Evolutionary conservation across 257 asterid genomes (phyloP), one percentile per base, ranked within the genome.

Genomic region (Nicotiana knightiana): DNA sequence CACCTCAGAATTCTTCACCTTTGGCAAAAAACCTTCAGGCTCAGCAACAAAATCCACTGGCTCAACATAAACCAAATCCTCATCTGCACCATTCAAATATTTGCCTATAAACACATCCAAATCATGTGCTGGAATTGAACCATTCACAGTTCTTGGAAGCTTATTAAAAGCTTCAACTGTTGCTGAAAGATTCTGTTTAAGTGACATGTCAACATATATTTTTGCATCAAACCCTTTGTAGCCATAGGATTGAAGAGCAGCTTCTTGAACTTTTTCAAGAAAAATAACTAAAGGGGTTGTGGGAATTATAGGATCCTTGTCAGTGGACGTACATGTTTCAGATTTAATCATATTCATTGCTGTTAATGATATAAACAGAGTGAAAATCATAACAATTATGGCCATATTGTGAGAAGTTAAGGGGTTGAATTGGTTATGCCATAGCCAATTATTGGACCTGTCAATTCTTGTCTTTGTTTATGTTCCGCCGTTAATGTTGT

Each of bases 141-240:
- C 93, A 48, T 87, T 89, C 3, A 33, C 79, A 9, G 17, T 67
- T 30, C 84, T 81, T 2, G 85, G 59, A 35, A 95, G 89, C 33
- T 67, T 66, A 1, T 85, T 77, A 53, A 95, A 92, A 16, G 88
- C 93, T 54, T 82, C 85, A 57, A 55, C 30, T 0, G 94, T 88
- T 24, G 55, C 16, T 0, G 85, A 61, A 63, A 92, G 94, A 76
- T 80, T 64, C 4, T 73, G 86, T 81, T 90, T 91, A 48, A 93
- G 85, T 1, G 96, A 90, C 89, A 95, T 82, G 80, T 95, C 99
- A 0, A 93, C 93, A 75, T 91, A 95, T 3, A 85, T 82, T 58
- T 95, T 95, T 1, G 99, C 94, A 81, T 95, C 99, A 67, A 91
- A 93, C 4, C 77, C 87, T 26, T 87, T 82, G 46, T 9, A 84